Conservation (phyloP, 345 rosid genomes). For the Theobroma cacao region DNA sequence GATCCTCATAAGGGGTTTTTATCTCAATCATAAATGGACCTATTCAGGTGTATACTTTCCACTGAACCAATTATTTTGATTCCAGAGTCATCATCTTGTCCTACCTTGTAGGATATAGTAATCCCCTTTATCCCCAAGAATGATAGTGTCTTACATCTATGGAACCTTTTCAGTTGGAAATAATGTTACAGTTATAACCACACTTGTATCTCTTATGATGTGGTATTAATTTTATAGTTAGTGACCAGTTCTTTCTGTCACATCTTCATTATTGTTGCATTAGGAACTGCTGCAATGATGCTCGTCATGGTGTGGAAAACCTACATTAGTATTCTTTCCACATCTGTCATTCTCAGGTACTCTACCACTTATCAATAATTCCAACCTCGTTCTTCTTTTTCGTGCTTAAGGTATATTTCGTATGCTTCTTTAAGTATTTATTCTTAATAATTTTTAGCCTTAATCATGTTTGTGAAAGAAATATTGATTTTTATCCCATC, state of each 20-base stretch:
- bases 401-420: neutral
- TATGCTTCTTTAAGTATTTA: neutral
- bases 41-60: neutral
- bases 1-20: neutral
- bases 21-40: neutral
- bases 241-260: neutral
- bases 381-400: neutral
- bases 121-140: neutral
- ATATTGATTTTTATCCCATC: neutral
- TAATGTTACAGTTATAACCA: neutral
- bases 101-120: neutral
- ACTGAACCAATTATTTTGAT: neutral
- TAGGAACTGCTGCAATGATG: conserved; percentile 91
- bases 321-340: conserved; percentile 59
- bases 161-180: neutral
- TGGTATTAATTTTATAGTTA: neutral
- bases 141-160: neutral
- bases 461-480: neutral
- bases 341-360: conserved; percentile 67
- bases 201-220: neutral
- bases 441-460: neutral
- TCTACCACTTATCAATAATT: neutral
- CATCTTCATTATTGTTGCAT: neutral
- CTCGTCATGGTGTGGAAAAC: conserved; percentile 83
- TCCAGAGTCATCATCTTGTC: neutral